Conservation (phyloP, 2,329 filamentous ascomycete species). For the Davidsoniella eucalypti region DNA sequence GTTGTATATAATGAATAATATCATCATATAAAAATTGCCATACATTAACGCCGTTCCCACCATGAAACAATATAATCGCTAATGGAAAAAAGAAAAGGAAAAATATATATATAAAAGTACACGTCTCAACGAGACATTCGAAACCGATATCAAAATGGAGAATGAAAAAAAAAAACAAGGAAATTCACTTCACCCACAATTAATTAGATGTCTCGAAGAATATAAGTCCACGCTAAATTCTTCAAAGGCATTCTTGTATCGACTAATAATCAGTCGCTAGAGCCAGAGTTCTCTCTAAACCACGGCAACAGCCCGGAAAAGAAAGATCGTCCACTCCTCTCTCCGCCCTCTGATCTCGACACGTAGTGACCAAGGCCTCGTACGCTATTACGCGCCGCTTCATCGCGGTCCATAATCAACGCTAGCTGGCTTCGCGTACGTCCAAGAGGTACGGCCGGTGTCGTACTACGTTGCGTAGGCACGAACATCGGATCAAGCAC, state of each 20-base stretch:
- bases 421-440: conserved; percentile 44
- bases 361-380: neutral
- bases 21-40: neutral
- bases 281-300: neutral
- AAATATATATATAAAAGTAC: conserved; percentile 3
- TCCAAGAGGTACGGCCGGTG: conserved; percentile 32
- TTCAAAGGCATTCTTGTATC: too few species aligned
- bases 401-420: conserved; percentile 38
- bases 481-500: conserved; percentile 25
- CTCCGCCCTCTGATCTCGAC: neutral
- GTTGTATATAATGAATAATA: too few species aligned
- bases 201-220: neutral
- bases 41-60: too few species aligned
- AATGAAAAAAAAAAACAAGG: neutral
- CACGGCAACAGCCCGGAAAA: conserved; percentile 7
- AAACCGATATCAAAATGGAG: neutral
- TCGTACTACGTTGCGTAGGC: conserved; percentile 32
- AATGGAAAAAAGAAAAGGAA: neutral
- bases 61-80: neutral
- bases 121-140: conserved; percentile 6
- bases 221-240: neutral
- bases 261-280: neutral
- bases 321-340: neutral
- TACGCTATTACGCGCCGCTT: conserved; percentile 15
- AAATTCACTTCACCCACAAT: neutral